A percentile compares a stretch with the other conserved stretches of the same genome.
Evolutionary conservation across 2,329 filamentous ascomycete species (phyloP).

Genomic region (Penicillium sclerotiorum): DNA sequence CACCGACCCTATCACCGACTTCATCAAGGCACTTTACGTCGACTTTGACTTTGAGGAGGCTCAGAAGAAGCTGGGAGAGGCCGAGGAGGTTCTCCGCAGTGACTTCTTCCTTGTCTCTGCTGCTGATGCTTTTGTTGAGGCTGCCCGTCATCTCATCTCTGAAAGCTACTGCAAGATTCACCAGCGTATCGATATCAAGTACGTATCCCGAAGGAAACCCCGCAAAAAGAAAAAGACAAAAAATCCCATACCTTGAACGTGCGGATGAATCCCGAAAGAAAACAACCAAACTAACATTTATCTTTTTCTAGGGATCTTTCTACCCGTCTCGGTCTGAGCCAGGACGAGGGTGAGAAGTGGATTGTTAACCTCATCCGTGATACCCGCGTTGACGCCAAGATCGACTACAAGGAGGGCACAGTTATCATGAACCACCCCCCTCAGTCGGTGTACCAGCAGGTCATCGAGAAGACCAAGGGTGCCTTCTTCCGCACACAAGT

Average conservation of each 20-base stretch:
- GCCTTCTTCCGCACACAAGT: constrained; percentile 99
- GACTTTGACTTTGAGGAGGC: constrained; percentile 98
- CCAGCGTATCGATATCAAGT: constrained; percentile 95
- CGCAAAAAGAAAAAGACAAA: no score
- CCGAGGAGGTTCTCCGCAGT: constrained; percentile 85
- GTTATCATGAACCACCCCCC: constrained; percentile 99
- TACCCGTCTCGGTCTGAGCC: constrained; percentile 83
- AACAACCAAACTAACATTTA: constrained; percentile 15
- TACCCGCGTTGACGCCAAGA: constrained; percentile 96
- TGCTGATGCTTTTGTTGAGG: constrained; percentile 87
- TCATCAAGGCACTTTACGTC: constrained; percentile 93
- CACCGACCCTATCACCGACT: constrained; percentile 91
- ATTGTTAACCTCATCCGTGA: constrained; percentile 99
- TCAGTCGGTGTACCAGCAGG: constrained; percentile 97
- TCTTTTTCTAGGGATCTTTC: constrained; percentile 71
- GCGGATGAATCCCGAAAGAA: not conserved
- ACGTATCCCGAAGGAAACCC: no score
- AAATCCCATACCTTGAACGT: no score
- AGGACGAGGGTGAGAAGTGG: constrained; percentile 99
- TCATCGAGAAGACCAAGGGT: constrained; percentile 98
- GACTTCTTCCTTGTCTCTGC: constrained; percentile 94
- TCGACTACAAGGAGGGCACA: constrained; percentile 97
- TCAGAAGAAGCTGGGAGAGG: constrained; percentile 80
- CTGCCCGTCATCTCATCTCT: constrained; percentile 92
- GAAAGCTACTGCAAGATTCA: constrained; percentile 99